These are phyloP conservation scores for Eucalyptus urophylla DNA, from an alignment of 345 rosid genomes.

Conservation along the genomic window DNA sequence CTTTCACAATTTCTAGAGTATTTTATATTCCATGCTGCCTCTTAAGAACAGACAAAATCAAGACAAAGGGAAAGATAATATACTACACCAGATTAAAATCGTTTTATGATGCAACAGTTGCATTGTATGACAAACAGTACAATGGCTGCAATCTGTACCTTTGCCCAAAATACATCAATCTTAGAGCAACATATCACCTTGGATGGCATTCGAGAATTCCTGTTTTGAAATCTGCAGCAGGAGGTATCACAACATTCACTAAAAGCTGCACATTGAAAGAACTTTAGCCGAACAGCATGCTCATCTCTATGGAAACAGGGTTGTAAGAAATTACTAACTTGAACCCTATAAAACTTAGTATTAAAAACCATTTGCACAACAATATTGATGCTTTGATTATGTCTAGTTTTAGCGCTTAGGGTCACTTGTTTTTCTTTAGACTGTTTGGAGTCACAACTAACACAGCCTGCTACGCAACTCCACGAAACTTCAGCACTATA, in stretches of 20 bases:
- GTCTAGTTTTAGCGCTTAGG: not conserved
- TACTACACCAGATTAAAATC: not conserved
- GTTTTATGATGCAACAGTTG: not conserved
- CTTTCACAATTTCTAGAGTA: not conserved
- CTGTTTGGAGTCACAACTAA: not conserved
- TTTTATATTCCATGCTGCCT: not conserved
- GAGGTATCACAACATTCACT: not conserved
- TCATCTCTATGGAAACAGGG: not conserved
- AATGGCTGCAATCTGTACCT: constrained; percentile 30
- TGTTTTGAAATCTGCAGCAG: not conserved
- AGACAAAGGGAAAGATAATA: not conserved
- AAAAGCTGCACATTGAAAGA: not conserved
- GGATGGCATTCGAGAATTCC: constrained; percentile 13
- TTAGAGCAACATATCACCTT: constrained; percentile 66
- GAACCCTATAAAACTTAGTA: not conserved
- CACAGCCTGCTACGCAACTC: not conserved
- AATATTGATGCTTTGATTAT: not conserved
- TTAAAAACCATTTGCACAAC: not conserved
- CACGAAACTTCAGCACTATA: not conserved
- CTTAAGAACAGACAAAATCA: not conserved
- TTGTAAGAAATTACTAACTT: not conserved
- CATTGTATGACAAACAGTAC: no score
- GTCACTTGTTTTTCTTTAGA: not conserved
- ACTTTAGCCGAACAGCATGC: not conserved
- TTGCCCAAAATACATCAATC: constrained; percentile 85